These are phyloP conservation scores for Brassica balearica DNA, from an alignment of 441 rosid genomes.

Conservation along the genomic window DNA sequence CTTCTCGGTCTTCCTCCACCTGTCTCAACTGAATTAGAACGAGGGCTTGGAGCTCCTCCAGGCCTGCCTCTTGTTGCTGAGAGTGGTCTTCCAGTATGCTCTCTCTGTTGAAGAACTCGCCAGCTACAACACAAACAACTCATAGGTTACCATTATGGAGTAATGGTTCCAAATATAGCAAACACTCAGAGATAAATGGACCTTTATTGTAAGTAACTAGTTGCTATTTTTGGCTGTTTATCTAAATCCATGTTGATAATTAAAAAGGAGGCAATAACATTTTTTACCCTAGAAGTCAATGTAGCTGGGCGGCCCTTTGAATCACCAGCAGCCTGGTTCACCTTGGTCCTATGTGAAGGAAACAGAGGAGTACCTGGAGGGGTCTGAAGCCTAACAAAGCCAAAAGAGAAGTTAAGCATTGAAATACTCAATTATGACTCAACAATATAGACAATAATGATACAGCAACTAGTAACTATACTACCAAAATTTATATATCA, in stretches of 20 bases:
- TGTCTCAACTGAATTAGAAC: no score
- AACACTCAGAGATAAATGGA: no score
- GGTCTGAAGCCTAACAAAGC: slow-evolving; percentile 80
- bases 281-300: slow-evolving; percentile 80
- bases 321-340: slow-evolving; percentile 64
- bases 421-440: slow-evolving; percentile 3
- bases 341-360: no score
- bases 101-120: slow-evolving; percentile 72
- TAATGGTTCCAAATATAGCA: not conserved
- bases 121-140: slow-evolving; percentile 54
- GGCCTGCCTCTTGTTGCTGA: no score
- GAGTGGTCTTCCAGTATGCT: slow-evolving; percentile 62
- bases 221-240: not conserved
- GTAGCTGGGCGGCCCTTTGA: slow-evolving; percentile 69
- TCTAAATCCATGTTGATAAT: slow-evolving; percentile 9
- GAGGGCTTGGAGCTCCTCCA: no score
- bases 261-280: slow-evolving; percentile 10
- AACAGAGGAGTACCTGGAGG: no score
- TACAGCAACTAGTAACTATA: slow-evolving; percentile 2
- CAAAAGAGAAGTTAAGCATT: slow-evolving; percentile 8
- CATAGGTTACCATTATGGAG: slow-evolving; percentile 24
- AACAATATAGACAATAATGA: not conserved
- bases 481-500: not conserved
- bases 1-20: no score
- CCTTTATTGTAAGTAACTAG: not conserved